Percentiles rank a stretch among this genome's conserved stretches.
These are phyloP conservation scores for Paraconiothyrium sp. DNA, from an alignment of 2,329 filamentous ascomycete genomes.

Conservation along the genomic window DNA sequence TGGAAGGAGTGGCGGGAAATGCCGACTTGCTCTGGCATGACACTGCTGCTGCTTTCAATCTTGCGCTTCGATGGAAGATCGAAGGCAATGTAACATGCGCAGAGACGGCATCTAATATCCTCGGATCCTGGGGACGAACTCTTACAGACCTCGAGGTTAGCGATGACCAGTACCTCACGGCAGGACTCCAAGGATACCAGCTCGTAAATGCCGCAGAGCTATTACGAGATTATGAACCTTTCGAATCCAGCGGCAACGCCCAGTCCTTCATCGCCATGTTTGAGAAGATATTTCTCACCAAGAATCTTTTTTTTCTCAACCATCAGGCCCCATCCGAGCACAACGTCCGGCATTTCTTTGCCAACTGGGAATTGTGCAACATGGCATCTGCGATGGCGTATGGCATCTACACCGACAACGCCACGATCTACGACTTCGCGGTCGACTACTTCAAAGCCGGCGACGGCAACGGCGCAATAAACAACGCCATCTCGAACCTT, in stretches of 20 bases:
- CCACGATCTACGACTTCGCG: slow-evolving; percentile 52
- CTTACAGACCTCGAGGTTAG: slow-evolving; percentile 45
- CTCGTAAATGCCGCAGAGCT: slow-evolving; percentile 59
- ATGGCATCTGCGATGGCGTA: slow-evolving; percentile 54
- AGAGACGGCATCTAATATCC: slow-evolving; percentile 48
- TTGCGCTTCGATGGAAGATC: slow-evolving; percentile 55
- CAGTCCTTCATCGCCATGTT: slow-evolving; percentile 15
- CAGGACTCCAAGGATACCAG: slow-evolving; percentile 58
- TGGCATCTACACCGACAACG: slow-evolving; percentile 56
- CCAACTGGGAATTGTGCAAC: slow-evolving; percentile 60
- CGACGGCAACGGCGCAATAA: slow-evolving; percentile 50
- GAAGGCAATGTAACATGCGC: slow-evolving; percentile 50
- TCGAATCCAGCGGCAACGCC: slow-evolving; percentile 12
- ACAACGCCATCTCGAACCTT: slow-evolving; percentile 43
- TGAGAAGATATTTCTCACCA: slow-evolving; percentile 48
- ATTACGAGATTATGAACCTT: slow-evolving; percentile 42
- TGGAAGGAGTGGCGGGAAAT: slow-evolving; percentile 10
- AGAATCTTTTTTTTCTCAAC: slow-evolving; percentile 52
- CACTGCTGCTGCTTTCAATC: slow-evolving; percentile 50
- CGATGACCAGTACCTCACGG: slow-evolving; percentile 51
- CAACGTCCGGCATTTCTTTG: slow-evolving; percentile 49
- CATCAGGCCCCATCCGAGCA: slow-evolving; percentile 45
- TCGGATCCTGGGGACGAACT: slow-evolving; percentile 52
- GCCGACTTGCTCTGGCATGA: slow-evolving; percentile 30
- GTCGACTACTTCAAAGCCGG: slow-evolving; percentile 54